Percentiles rank a stretch among this genome's conserved stretches.
Conservation (phyloP, 1,139 yeast genomes). For the Ogataea hybrid region DNA sequence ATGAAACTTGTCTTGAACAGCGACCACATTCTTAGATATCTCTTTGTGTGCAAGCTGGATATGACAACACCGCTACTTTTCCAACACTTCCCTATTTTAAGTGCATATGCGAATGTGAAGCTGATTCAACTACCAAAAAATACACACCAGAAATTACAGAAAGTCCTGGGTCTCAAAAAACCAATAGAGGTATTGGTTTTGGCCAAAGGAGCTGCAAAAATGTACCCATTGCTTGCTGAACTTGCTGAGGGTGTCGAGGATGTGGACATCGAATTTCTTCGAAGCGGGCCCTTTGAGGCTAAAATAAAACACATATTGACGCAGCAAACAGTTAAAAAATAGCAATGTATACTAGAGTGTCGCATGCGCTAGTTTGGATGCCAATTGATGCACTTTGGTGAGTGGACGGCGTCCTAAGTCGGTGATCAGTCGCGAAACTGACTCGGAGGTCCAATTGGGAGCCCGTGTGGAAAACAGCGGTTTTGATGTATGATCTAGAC, state of each 20-base stretch:
- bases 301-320: conserved; percentile 41
- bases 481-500: conserved; percentile 18
- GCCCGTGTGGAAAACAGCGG: conserved; percentile 13
- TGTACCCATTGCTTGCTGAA: conserved; percentile 8
- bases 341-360: conserved; percentile 16
- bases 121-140: conserved; percentile 55
- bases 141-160: conserved; percentile 38
- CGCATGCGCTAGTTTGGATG: conserved; percentile 1
- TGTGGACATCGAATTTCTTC: conserved; percentile 46
- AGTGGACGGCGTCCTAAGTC: conserved; percentile 16
- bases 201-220: conserved; percentile 22
- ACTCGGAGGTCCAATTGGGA: conserved; percentile 10
- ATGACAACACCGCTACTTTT: conserved; percentile 47
- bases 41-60: conserved; percentile 57
- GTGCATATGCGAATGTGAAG: conserved; percentile 51
- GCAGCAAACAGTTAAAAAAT: conserved; percentile 39
- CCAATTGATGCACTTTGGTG: background rate
- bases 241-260: conserved; percentile 33
- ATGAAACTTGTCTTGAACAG: conserved; percentile 11
- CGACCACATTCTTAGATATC: conserved; percentile 34
- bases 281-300: conserved; percentile 33
- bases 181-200: conserved; percentile 23
- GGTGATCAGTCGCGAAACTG: conserved; percentile 8
- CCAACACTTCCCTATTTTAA: conserved; percentile 51
- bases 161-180: conserved; percentile 29